A percentile compares a stretch with the other conserved stretches of the same genome.
These are phyloP conservation scores for Talinum fruticosum DNA, from an alignment of 148 eudicot species.

Conservation along the genomic window DNA sequence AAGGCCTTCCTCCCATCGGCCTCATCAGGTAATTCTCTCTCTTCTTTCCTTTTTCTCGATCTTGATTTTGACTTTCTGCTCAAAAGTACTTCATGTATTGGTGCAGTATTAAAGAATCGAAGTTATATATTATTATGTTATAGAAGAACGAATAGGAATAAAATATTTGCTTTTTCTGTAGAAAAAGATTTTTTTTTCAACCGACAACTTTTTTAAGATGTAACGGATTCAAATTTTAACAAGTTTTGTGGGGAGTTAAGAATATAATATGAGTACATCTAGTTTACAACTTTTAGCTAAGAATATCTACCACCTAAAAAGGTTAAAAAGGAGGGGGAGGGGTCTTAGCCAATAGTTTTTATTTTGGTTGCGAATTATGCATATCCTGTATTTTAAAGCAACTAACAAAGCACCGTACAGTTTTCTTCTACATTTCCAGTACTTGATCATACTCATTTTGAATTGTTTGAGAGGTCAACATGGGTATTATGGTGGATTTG, in stretches of 20 bases:
- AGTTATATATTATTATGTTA: neutral
- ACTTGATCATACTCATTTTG: too few relatives aligned
- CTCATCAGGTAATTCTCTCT: slow-evolving; percentile 33
- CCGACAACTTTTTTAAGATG: neutral
- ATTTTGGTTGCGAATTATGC: too few relatives aligned
- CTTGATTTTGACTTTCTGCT: neutral
- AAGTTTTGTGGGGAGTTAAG: neutral
- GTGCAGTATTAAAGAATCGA: neutral
- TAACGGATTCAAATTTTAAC: neutral
- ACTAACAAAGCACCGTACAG: too few relatives aligned
- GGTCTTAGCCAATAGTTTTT: too few relatives aligned
- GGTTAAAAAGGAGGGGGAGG: neutral
- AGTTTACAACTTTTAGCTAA: too few relatives aligned
- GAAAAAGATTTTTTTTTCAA: too few relatives aligned
- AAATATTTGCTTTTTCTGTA: neutral
- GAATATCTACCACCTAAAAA: neutral
- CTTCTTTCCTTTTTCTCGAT: neutral
- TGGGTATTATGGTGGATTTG: too few relatives aligned
- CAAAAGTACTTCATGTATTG: neutral
- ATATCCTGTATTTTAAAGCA: too few relatives aligned
- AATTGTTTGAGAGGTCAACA: too few relatives aligned
- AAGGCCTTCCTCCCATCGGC: slow-evolving; percentile 22
- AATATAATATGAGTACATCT: too few relatives aligned
- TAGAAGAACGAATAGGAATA: neutral
- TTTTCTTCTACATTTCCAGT: too few relatives aligned